Percentiles rank a stretch among this genome's conserved stretches.
These are phyloP conservation scores for Copromyces sp. DNA, from an alignment of 495 filamentous ascomycete genomes.

Conservation along the genomic window DNA sequence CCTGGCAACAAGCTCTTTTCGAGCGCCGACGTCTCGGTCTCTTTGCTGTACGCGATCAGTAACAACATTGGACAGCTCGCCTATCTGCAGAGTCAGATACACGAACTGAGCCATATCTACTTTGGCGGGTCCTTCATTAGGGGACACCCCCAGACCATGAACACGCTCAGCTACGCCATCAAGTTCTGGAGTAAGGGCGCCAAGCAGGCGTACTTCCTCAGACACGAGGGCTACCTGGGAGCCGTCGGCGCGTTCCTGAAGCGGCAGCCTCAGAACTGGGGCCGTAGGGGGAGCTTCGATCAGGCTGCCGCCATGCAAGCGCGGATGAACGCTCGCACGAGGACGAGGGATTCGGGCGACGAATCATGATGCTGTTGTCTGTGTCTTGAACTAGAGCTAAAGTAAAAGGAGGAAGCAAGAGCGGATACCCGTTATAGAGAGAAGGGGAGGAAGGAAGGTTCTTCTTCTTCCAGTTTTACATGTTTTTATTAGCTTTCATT, in stretches of 20 bases:
- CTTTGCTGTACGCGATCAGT: slow-evolving; percentile 70
- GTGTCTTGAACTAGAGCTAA: neutral
- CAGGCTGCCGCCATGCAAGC: slow-evolving; percentile 14
- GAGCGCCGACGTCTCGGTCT: slow-evolving; percentile 41
- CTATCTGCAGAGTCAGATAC: slow-evolving; percentile 88
- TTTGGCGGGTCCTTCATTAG: slow-evolving; percentile 97
- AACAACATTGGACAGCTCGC: slow-evolving; percentile 99
- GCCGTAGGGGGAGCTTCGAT: slow-evolving; percentile 64
- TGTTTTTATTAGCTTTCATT: neutral
- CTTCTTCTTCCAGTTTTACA: neutral
- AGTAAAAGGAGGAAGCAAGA: neutral
- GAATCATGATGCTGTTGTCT: neutral
- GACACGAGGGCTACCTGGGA: slow-evolving; percentile 95
- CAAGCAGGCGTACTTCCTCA: slow-evolving; percentile 90
- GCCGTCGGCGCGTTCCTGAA: slow-evolving; percentile 92
- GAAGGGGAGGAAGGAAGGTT: neutral
- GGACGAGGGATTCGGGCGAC: neutral
- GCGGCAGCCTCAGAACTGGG: slow-evolving; percentile 85
- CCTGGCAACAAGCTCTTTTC: slow-evolving; percentile 27
- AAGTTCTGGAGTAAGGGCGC: slow-evolving; percentile 91
- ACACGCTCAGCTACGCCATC: slow-evolving; percentile 90
- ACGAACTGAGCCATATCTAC: slow-evolving; percentile 84
- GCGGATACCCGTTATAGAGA: neutral
- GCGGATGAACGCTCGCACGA: slow-evolving; percentile 3
- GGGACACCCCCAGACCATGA: slow-evolving; percentile 94